Evolutionary conservation across 2,329 filamentous ascomycete species (phyloP), one percentile per base, ranked within the genome.

Genomic region (Epichloe gansuensis): DNA sequence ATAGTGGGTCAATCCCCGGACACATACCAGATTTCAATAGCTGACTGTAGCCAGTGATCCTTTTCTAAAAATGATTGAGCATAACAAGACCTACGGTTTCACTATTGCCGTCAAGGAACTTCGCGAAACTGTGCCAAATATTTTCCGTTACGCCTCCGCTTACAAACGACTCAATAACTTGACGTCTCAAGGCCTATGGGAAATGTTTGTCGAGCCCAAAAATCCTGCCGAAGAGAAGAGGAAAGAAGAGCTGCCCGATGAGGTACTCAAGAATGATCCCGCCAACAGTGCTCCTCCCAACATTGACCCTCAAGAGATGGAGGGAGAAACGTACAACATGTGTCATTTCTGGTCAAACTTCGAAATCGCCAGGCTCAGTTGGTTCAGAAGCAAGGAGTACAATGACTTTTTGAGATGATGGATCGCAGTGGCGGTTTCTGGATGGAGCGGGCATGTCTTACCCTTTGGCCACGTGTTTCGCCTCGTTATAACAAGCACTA

Each of bases 291-390:
- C 78, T 37, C 72, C 89, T n/a, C 83, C 85, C 34, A 83, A 93
- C 43, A 86, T 96, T 53, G 89, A 97, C 63, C 83, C 86, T 0
- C 91, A 97, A 64, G 81, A 84, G 43, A 98, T 98, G 93, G 91
- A 97, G 66, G 89, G 90, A 57, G 93, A 98, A 69, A 88, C 84
- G 62, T 98, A 98, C 77, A 98, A 98, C 73, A 98, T 98, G 93
- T 98, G 93, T 68, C 93, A 98, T 75, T 98, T 96, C 75, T 98
- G 93, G 93, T 95, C 90, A 69, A 98, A 98, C 69, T 98, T 98
- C 61, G 93, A 98, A 70, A 98, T 98, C 72, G 93, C 93, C 13
- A 83, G 84, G 55, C 79, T 98, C 56, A 86, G 88, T 72, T 98
- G 90, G 82, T 97, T 97, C 80, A 83, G 93, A 61, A 96, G 91